Base-by-base conservation (phyloP, 208 protist species). In the Phytomonas sp. region DNA sequence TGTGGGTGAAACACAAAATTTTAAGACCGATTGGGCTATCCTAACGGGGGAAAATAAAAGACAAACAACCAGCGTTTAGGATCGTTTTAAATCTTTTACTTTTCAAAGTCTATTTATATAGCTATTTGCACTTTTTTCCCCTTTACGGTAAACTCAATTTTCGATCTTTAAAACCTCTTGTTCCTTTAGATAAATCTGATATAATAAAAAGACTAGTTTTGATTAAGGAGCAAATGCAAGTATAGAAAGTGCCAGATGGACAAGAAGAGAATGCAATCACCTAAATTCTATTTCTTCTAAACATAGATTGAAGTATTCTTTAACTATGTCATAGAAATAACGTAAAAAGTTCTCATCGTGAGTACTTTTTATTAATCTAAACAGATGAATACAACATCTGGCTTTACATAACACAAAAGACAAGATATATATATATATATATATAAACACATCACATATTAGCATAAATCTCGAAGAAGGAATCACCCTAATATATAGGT, bases 261-360 rank as follows among this genome's bases (percentile, higher is more conserved):
- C 12, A 12, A 49, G 12, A 49, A 49, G 40, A 49, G 14, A 49
- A 12, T 49, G 12, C 40, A 16, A 10, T 49, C 40, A 49, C 7
- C 14, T 2, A 49, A 49, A 49, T 3, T 37, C 3, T 37, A 37
- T 37, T 37, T 8, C 8, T n/a, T n/a, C n/a, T n/a, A n/a, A n/a
- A n/a, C n/a, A n/a, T n/a, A n/a, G n/a, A n/a, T n/a, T n/a, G n/a
- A n/a, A n/a, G n/a, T n/a, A n/a, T n/a, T n/a, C n/a, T n/a, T n/a
- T n/a, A n/a, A n/a, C n/a, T n/a, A n/a, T n/a, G 32, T 63, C 74
- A 34, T 64, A 29, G 32, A 69, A 37, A 34, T 65, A 71, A 29
- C 31, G 64, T 5, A 78, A 37, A 68, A 73, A 73, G 14, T 29
- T 66, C 11, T 31, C 32, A 61, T 52, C 29, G 29, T 19, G 4